Percentiles rank a stretch among this genome's conserved stretches.
phyloP scores from a whole-genome alignment of 257 asterid genomes.

The Solanum sitiens region DNA sequence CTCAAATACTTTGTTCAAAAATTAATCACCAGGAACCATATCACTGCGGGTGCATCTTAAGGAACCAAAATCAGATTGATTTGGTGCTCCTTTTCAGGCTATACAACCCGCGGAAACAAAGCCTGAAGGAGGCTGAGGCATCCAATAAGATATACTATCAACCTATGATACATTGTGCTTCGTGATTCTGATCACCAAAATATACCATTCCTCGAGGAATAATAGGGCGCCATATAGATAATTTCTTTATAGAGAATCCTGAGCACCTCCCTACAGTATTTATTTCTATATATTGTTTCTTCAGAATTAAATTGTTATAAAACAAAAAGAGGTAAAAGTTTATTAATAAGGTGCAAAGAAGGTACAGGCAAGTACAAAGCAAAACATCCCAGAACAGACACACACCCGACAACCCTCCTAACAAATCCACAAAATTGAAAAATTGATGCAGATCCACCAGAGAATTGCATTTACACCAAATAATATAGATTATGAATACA shows the following conservation, averaged over 20 bases:
- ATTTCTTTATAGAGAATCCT: constrained; percentile 37
- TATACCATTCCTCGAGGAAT: constrained; percentile 77
- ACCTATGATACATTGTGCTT: neutral
- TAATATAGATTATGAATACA: neutral
- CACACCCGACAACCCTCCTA: neutral
- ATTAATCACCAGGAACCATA: constrained; percentile 66
- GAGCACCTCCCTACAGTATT: neutral
- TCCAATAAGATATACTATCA: constrained; percentile 74
- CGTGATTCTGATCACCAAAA: constrained; percentile 37
- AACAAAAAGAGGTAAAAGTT: neutral
- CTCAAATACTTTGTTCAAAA: constrained; percentile 78
- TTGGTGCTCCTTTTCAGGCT: constrained; percentile 72
- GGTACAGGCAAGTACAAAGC: neutral
- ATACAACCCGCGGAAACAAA: constrained; percentile 80
- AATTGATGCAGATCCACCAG: neutral
- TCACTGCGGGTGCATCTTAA: constrained; percentile 80
- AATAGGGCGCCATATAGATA: constrained; percentile 89
- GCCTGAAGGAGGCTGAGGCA: constrained; percentile 96
- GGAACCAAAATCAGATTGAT: constrained; percentile 59
- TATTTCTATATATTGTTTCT: neutral
- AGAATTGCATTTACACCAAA: neutral
- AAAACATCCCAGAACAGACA: neutral
- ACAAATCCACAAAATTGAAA: neutral
- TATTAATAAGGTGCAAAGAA: neutral
- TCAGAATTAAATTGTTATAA: neutral